Evolutionary conservation across 2,329 filamentous ascomycete species (phyloP).

Genomic region (Diplodia sapinea): DNA sequence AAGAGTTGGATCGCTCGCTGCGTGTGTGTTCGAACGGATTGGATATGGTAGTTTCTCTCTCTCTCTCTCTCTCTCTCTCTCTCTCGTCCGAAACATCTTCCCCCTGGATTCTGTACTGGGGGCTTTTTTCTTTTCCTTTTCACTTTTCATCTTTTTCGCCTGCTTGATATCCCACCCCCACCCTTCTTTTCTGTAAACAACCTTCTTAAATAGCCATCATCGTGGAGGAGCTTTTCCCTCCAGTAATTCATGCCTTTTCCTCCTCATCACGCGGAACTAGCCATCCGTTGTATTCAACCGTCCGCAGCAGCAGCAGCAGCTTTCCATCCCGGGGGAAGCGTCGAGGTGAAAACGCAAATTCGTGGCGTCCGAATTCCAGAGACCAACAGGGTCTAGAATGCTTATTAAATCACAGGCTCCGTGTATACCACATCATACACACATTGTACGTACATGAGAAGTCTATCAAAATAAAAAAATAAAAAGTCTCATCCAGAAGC

Average conservation of each 20-base stretch:
- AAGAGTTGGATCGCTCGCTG: constrained; percentile 13
- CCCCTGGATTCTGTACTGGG: not conserved
- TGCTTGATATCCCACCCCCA: constrained; percentile 4
- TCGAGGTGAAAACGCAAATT: not conserved
- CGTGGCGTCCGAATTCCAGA: not conserved
- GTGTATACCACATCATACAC: not conserved
- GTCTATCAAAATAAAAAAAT: too few relatives aligned
- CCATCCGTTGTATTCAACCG: not conserved
- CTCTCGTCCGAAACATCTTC: too few relatives aligned
- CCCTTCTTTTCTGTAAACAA: not conserved
- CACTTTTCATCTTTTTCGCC: not conserved
- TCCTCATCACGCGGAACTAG: not conserved
- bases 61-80: too few relatives aligned
- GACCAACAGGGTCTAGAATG: not conserved
- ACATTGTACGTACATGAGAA: not conserved
- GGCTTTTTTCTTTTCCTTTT: not conserved
- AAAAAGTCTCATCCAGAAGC: too few relatives aligned
- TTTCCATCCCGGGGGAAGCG: not conserved
- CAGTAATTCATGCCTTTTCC: not conserved
- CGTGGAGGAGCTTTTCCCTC: not conserved
- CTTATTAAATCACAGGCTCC: not conserved
- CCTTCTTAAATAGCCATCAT: not conserved
- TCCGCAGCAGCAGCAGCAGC: too few relatives aligned
- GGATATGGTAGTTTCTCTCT: too few relatives aligned
- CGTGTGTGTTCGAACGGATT: not conserved